phyloP scores from a whole-genome alignment of 768 basidiomycete species.

The Kondoa malvinella region DNA sequence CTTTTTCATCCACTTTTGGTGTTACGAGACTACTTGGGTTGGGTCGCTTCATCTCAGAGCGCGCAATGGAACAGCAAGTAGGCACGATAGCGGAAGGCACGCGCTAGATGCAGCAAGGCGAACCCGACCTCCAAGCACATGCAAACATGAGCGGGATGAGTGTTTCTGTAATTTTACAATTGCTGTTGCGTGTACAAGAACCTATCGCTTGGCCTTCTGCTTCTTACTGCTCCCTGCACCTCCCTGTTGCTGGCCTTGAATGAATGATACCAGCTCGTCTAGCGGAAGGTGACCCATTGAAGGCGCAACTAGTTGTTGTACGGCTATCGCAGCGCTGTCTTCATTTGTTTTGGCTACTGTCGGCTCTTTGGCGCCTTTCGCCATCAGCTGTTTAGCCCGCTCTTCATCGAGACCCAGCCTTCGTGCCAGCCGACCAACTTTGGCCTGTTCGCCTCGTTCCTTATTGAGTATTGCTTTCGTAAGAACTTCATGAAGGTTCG shows the following conservation, averaged over 20 bases:
- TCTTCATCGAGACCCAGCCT: slow-evolving; percentile 8
- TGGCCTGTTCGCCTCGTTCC: slow-evolving; percentile 6
- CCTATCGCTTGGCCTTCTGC: background rate
- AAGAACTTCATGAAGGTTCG: slow-evolving; percentile 2
- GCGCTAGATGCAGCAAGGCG: no score
- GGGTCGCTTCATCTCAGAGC: no score
- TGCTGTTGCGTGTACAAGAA: no score
- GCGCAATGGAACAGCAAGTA: no score
- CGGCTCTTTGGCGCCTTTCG: background rate
- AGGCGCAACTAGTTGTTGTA: background rate
- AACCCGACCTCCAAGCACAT: no score
- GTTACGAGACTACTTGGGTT: no score
- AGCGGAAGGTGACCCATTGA: slow-evolving; percentile 1
- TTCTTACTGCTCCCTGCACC: background rate
- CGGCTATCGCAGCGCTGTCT: background rate
- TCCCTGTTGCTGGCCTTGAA: background rate
- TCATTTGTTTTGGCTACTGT: background rate
- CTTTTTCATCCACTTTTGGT: no score
- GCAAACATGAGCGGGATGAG: no score
- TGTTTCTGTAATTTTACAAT: no score
- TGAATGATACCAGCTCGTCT: slow-evolving; percentile 5
- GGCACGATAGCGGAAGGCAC: no score
- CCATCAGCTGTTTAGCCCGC: slow-evolving; percentile 7
- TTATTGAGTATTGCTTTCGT: slow-evolving; percentile 4
- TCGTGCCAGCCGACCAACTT: slow-evolving; percentile 2